Evolutionary conservation across 768 basidiomycete genomes (phyloP).

Genomic region (Exsudoporus frostii): DNA sequence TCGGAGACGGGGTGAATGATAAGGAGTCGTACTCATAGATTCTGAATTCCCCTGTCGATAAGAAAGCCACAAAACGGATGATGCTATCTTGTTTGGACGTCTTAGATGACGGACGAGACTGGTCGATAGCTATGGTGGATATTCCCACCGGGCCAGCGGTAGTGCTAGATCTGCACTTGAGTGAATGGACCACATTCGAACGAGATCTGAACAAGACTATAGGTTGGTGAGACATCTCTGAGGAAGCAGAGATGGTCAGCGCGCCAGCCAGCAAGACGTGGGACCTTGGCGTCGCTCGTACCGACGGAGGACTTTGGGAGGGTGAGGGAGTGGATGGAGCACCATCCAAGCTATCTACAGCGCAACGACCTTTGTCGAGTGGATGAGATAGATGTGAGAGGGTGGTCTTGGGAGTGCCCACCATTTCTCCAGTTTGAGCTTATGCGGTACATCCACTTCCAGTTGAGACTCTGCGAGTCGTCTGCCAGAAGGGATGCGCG

Average conservation of each 20-base stretch:
- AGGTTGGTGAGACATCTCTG: constrained; percentile 27
- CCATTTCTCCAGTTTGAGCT: constrained; percentile 81
- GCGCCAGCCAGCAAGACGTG: constrained; percentile 60
- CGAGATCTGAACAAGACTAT: constrained; percentile 22
- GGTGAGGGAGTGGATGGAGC: neutral
- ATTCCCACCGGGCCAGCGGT: constrained; percentile 39
- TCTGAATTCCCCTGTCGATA: constrained; percentile 67
- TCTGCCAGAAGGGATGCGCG: constrained; percentile 37
- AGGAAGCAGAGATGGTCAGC: constrained; percentile 57
- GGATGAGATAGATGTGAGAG: constrained; percentile 17
- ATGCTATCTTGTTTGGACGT: constrained; percentile 26
- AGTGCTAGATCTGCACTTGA: constrained; percentile 43
- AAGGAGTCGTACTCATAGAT: constrained; percentile 54
- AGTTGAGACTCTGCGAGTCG: constrained; percentile 42
- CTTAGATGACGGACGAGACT: constrained; percentile 53
- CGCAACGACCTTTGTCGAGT: constrained; percentile 57
- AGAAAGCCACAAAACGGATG: constrained; percentile 53
- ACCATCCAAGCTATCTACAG: constrained; percentile 36
- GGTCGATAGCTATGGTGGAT: constrained; percentile 70
- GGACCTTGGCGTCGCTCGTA: constrained; percentile 8
- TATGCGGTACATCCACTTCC: constrained; percentile 87
- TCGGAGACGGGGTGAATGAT: constrained; percentile 38
- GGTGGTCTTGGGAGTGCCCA: constrained; percentile 32
- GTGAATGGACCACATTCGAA: constrained; percentile 30
- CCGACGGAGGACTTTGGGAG: neutral